Conservation (phyloP, 1,139 yeast species). For the Petasospora rhodanensis region DNA sequence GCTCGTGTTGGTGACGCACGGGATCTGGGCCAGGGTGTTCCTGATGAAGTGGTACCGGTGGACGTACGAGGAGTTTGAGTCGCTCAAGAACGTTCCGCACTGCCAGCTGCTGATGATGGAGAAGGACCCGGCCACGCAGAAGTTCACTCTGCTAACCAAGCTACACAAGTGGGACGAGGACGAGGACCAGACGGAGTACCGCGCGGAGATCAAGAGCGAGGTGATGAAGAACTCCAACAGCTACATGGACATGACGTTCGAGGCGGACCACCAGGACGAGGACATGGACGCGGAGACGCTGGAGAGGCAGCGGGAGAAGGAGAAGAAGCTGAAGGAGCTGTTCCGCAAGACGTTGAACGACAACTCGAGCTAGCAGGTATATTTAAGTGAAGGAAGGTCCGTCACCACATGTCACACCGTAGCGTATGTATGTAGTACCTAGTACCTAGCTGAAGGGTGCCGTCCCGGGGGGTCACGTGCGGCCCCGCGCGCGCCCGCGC, state of each 20-base stretch:
- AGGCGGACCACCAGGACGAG: neutral
- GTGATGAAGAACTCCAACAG: constrained; percentile 23
- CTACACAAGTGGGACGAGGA: constrained; percentile 59
- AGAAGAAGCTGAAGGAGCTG: constrained; percentile 3
- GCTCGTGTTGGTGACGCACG: constrained; percentile 83
- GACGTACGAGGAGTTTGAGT: constrained; percentile 86
- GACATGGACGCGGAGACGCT: constrained; percentile 11
- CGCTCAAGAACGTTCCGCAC: constrained; percentile 75
- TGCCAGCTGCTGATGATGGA: constrained; percentile 82
- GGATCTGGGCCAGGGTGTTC: constrained; percentile 90
- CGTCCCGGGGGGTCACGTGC: too few species aligned
- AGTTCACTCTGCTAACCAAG: constrained; percentile 48
- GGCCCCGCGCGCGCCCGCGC: too few species aligned
- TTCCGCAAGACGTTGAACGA: neutral
- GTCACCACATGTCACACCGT: too few species aligned
- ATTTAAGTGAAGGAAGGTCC: too few species aligned
- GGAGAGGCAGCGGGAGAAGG: constrained; percentile 19
- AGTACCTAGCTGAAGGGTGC: too few species aligned
- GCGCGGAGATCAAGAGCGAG: constrained; percentile 21
- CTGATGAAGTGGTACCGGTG: constrained; percentile 92
- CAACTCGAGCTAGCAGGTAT: too few species aligned
- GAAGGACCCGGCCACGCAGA: constrained; percentile 38
- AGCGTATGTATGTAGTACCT: too few species aligned
- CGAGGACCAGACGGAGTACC: constrained; percentile 30
- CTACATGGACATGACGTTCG: constrained; percentile 19